Percentiles rank a stretch among this genome's conserved stretches.
phyloP scores from a whole-genome alignment of 2,329 filamentous ascomycete genomes.

The Microdochium bolleyi region DNA sequence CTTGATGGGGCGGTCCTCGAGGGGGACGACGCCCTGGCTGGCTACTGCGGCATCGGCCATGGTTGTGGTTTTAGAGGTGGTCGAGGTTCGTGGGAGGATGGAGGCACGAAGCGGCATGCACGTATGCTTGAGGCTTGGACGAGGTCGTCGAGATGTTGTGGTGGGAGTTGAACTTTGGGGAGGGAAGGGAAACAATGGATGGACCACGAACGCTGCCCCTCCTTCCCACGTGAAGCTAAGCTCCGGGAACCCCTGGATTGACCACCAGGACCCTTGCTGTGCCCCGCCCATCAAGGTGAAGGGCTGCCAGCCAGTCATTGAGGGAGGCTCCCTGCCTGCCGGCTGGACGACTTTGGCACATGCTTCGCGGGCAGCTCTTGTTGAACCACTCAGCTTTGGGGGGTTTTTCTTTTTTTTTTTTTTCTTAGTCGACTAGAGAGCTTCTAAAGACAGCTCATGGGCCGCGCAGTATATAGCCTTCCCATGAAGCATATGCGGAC shows the following conservation, averaged over 20 bases:
- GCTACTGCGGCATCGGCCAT: constrained; percentile 32
- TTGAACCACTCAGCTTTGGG: no score
- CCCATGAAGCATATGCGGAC: no score
- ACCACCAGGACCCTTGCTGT: neutral
- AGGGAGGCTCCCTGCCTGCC: neutral
- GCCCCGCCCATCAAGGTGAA: neutral
- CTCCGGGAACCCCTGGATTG: neutral
- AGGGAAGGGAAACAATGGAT: neutral
- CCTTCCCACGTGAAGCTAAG: neutral
- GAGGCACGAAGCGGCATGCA: neutral
- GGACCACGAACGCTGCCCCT: neutral
- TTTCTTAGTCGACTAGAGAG: no score
- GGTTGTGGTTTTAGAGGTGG: constrained; percentile 10
- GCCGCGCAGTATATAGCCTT: no score
- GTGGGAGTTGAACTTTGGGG: neutral
- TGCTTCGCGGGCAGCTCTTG: no score
- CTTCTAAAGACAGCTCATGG: no score
- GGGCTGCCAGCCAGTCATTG: neutral
- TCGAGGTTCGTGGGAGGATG: neutral
- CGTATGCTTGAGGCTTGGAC: constrained; percentile 1
- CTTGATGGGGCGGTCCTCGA: constrained; percentile 78
- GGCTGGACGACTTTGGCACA: neutral
- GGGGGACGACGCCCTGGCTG: constrained; percentile 50
- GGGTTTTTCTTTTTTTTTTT: no score
- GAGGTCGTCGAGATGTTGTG: neutral